Percentiles rank a stretch among this genome's conserved stretches.
phyloP scores from a whole-genome alignment of 208 protist genomes.

The Crithidia mellificae region DNA sequence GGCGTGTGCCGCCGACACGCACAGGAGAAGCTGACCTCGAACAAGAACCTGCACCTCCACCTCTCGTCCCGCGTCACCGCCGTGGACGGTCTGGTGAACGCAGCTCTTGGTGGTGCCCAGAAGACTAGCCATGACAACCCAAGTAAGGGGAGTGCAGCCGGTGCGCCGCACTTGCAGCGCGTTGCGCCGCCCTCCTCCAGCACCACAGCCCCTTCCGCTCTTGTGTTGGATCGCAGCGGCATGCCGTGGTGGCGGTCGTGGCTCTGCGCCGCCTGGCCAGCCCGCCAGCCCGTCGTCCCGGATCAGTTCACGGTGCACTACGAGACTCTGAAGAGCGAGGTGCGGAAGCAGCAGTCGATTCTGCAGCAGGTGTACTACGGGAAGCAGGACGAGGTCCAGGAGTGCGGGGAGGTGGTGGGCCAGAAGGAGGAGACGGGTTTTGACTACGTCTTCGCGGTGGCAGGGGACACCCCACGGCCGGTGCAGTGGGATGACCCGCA shows the following conservation, averaged over 20 bases:
- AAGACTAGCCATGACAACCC: neutral
- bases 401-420: constrained; percentile 34
- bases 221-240: neutral
- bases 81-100: constrained; percentile 27
- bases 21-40: constrained; percentile 46
- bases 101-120: neutral
- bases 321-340: constrained; percentile 53
- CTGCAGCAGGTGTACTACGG: constrained; percentile 79
- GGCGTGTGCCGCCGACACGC: constrained; percentile 66
- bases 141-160: neutral
- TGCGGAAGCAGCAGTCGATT: constrained; percentile 62
- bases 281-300: constrained; percentile 29
- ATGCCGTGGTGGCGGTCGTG: constrained; percentile 27
- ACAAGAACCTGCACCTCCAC: constrained; percentile 57
- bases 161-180: neutral
- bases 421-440: constrained; percentile 45
- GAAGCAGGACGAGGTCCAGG: constrained; percentile 36
- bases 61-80: constrained; percentile 59
- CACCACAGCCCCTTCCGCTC: neutral
- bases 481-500: constrained; percentile 38
- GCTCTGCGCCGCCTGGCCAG: constrained; percentile 17
- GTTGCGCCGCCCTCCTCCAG: constrained; percentile 13
- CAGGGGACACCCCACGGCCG: constrained; percentile 70
- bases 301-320: constrained; percentile 48
- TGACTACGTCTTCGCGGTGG: constrained; percentile 84